Conservation (phyloP, 495 filamentous ascomycete species). For the Apiosordaria backusii region DNA sequence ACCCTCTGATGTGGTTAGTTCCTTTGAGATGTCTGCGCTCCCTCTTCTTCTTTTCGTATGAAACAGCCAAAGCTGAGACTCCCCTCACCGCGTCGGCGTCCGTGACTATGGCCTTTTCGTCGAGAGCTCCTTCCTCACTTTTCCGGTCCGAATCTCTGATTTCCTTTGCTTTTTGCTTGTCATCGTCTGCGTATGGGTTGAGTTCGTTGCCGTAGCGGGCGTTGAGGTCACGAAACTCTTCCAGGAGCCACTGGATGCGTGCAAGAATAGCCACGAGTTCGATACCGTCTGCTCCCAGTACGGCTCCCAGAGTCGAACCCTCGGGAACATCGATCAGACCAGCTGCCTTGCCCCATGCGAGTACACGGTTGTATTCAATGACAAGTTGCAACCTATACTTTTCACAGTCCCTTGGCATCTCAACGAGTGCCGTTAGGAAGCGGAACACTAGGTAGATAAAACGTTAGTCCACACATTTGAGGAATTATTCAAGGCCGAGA, state of each 20-base stretch:
- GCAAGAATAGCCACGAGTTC: slow-evolving; percentile 31
- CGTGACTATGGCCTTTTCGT: slow-evolving; percentile 6
- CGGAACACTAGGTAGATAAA: slow-evolving; percentile 32
- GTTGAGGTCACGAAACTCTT: slow-evolving; percentile 34
- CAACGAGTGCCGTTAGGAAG: slow-evolving; percentile 31
- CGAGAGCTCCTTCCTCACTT: background rate
- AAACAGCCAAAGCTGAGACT: slow-evolving; percentile 30
- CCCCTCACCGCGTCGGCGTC: slow-evolving; percentile 25
- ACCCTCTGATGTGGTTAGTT: slow-evolving; percentile 28
- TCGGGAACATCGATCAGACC: slow-evolving; percentile 31
- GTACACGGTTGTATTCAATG: slow-evolving; percentile 36
- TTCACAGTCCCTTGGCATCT: slow-evolving; percentile 33
- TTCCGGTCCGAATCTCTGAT: background rate
- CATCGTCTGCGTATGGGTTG: slow-evolving; percentile 9
- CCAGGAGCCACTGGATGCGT: slow-evolving; percentile 32
- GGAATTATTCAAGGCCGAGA: too few species aligned
- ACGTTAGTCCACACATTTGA: too few species aligned
- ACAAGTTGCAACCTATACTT: slow-evolving; percentile 34
- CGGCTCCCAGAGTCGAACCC: slow-evolving; percentile 22
- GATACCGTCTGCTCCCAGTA: slow-evolving; percentile 27
- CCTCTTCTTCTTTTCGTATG: slow-evolving; percentile 29
- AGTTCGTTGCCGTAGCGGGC: slow-evolving; percentile 32
- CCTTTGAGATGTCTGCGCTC: slow-evolving; percentile 20
- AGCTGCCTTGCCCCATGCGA: slow-evolving; percentile 34
- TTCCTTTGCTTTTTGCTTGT: background rate